Evolutionary conservation across 1,284 basidiomycete species (phyloP).

Genomic region (Puccinia polysora): DNA sequence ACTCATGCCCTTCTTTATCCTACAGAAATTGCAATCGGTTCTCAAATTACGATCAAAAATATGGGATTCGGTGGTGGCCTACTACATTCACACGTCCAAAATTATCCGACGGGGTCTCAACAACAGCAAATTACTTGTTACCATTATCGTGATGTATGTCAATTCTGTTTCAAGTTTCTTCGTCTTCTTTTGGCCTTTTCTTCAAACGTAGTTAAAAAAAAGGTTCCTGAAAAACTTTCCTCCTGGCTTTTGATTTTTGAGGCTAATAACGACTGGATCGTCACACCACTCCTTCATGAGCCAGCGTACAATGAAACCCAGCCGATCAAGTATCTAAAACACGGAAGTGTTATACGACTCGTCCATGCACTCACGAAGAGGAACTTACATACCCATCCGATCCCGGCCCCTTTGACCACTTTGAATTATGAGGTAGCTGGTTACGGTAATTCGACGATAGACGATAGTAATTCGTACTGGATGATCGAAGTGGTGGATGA

Average conservation of each 20-base stretch:
- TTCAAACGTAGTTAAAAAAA: too few species aligned
- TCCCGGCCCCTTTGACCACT: conserved; percentile 84
- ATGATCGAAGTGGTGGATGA: conserved; percentile 91
- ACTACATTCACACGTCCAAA: conserved; percentile 91
- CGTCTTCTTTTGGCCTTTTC: too few species aligned
- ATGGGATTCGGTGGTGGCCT: conserved; percentile 96
- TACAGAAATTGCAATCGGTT: conserved; percentile 81
- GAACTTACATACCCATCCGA: conserved; percentile 86
- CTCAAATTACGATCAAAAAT: conserved; percentile 89
- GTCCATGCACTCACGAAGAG: conserved; percentile 74
- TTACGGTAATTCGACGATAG: conserved; percentile 81
- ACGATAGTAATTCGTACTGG: conserved; percentile 88
- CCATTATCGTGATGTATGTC: conserved; percentile 81
- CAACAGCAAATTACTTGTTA: conserved; percentile 99
- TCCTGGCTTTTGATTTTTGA: not conserved
- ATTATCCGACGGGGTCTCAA: conserved; percentile 82
- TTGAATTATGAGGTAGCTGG: conserved; percentile 85
- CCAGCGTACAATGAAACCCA: conserved; percentile 63
- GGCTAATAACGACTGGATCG: conserved; percentile 82
- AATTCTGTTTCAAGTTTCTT: not conserved
- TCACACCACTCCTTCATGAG: conserved; percentile 77
- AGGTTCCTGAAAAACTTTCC: too few species aligned
- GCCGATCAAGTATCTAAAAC: conserved; percentile 66
- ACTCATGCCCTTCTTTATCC: conserved; percentile 35
- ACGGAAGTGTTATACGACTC: conserved; percentile 76